Percentiles rank a stretch among this genome's conserved stretches.
Evolutionary conservation across 352 stramenopile species (phyloP).

Genomic region (Pythium pectinolyticum): DNA sequence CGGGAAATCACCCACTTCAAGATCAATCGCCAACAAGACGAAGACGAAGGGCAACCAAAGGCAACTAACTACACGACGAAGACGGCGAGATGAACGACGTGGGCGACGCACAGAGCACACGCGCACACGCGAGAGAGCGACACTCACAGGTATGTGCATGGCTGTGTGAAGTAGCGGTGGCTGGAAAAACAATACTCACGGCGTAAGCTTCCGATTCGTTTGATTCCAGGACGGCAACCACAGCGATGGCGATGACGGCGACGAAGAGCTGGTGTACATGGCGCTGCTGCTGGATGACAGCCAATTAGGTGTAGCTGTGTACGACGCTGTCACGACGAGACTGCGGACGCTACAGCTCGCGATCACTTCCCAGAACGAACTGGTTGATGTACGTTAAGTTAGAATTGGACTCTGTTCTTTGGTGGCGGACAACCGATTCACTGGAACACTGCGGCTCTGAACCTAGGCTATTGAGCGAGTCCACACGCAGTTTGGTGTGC

Average conservation of each 20-base stretch:
- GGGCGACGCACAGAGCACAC: neutral
- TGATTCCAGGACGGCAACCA: no score
- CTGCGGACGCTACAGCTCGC: constrained; percentile 63
- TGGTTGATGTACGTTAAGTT: constrained; percentile 62
- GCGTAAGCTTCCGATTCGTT: no score
- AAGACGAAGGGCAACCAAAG: neutral
- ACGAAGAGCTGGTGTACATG: constrained; percentile 70
- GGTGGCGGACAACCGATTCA: no score
- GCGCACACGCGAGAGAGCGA: no score
- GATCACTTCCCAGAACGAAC: constrained; percentile 38
- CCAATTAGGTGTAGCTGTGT: constrained; percentile 73
- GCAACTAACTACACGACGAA: neutral
- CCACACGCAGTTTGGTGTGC: constrained; percentile 71
- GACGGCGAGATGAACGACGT: neutral
- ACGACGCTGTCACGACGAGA: constrained; percentile 61
- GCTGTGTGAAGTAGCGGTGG: neutral
- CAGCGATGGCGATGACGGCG: constrained; percentile 31
- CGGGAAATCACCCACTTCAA: constrained; percentile 26
- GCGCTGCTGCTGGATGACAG: constrained; percentile 66
- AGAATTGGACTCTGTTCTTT: no score
- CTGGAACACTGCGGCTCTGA: neutral
- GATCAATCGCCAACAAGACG: neutral
- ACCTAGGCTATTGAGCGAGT: constrained; percentile 58
- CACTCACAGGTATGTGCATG: constrained; percentile 1
- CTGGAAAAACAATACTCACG: no score